phyloP scores from a whole-genome alignment of 495 filamentous ascomycete species.

The Penicillium roqueforti region DNA sequence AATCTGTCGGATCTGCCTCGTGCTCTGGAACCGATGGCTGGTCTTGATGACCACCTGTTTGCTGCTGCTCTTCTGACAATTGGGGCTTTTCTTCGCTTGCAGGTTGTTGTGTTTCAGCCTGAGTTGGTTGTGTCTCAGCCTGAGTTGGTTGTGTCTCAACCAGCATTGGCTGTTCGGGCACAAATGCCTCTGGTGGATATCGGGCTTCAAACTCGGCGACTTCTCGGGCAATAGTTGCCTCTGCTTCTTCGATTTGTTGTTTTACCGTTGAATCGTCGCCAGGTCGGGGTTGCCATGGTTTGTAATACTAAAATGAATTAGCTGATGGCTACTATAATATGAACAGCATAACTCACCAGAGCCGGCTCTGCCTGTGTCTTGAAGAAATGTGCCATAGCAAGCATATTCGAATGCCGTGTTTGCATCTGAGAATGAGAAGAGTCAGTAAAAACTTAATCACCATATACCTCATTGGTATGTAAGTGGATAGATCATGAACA shows the following conservation, averaged over 20 bases:
- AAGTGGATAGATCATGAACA: conserved; percentile 41
- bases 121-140: no score
- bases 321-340: neutral
- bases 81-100: conserved; percentile 7
- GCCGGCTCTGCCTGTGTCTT: conserved; percentile 69
- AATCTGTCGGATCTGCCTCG: conserved; percentile 11
- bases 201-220: conserved; percentile 46
- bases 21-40: conserved; percentile 17
- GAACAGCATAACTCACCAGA: conserved; percentile 57
- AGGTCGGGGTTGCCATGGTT: conserved; percentile 72
- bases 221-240: conserved; percentile 49
- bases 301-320: conserved; percentile 66
- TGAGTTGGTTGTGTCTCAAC: neutral
- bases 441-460: neutral
- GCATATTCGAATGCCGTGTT: conserved; percentile 66
- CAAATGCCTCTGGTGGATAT: conserved; percentile 25
- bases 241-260: conserved; percentile 54
- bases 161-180: conserved; percentile 6
- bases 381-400: conserved; percentile 69
- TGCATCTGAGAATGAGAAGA: conserved; percentile 58
- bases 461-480: neutral
- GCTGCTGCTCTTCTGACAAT: conserved; percentile 5
- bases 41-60: neutral
- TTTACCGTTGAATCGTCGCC: conserved; percentile 59
- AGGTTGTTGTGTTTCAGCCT: conserved; percentile 12